Conservation (phyloP, 1,139 yeast species). For the Hansenula lynferdii region DNA sequence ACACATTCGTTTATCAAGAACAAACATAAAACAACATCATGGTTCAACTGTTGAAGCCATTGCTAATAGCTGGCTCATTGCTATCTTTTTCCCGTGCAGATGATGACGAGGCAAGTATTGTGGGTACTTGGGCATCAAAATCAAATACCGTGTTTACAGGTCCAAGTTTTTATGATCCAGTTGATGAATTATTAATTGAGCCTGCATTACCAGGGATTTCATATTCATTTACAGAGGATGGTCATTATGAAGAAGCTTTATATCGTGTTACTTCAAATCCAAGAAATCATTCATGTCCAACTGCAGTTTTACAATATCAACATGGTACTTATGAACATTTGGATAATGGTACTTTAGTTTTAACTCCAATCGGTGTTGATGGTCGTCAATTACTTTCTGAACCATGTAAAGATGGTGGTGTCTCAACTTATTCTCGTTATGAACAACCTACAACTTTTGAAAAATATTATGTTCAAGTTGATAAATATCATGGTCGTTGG, state of each 20-base stretch:
- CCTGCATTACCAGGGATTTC: conserved; percentile 95
- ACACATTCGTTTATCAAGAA: too few relatives aligned
- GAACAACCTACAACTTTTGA: conserved; percentile 59
- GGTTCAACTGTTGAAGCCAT: not conserved
- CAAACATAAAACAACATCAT: not conserved
- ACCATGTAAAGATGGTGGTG: conserved; percentile 63
- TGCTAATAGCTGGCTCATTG: not conserved
- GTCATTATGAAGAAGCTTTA: conserved; percentile 83
- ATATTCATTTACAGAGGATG: conserved; percentile 89
- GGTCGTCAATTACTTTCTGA: conserved; percentile 89
- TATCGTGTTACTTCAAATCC: conserved; percentile 77
- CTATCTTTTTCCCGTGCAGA: conserved; percentile 3
- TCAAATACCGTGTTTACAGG: conserved; percentile 95
- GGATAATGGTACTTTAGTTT: conserved; percentile 59
- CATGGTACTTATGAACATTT: conserved; percentile 75
- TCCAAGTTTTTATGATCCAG: conserved; percentile 94
- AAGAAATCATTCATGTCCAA: conserved; percentile 70
- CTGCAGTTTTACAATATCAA: conserved; percentile 78
- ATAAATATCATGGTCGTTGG: conserved; percentile 79
- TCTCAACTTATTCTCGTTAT: conserved; percentile 67
- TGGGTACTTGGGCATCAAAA: conserved; percentile 96
- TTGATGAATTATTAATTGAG: conserved; percentile 88
- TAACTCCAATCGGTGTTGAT: conserved; percentile 78
- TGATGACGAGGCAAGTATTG: conserved; percentile 30
- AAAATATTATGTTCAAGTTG: conserved; percentile 56